phyloP scores from a whole-genome alignment of 2,329 filamentous ascomycete species.

The Dactylonectria estremocensis region DNA sequence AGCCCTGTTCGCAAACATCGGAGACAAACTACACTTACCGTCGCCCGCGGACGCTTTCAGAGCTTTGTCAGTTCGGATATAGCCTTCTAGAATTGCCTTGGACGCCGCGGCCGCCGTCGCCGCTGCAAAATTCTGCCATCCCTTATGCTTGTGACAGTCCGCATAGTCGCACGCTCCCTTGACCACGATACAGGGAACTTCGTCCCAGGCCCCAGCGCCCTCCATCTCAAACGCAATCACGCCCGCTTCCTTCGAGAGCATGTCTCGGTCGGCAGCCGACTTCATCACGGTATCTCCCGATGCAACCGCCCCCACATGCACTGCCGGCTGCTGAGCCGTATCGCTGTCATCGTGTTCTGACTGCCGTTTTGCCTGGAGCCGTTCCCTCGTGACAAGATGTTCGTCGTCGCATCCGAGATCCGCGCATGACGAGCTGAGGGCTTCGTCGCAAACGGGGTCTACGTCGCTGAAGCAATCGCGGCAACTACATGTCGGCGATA shows the following conservation, averaged over 20 bases:
- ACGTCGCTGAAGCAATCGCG: conserved; percentile 13
- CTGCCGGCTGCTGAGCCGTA: conserved; percentile 14
- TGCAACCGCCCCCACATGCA: conserved; percentile 53
- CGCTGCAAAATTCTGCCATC: too few species aligned
- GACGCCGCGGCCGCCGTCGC: conserved; percentile 21
- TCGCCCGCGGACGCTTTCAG: conserved; percentile 4
- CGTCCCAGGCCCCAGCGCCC: conserved; percentile 24
- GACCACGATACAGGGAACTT: not conserved
- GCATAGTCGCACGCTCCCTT: too few species aligned
- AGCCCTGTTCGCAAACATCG: not conserved
- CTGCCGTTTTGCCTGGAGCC: not conserved
- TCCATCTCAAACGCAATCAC: conserved; percentile 31
- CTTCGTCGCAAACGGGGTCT: conserved; percentile 29
- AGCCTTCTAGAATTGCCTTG: conserved; percentile 7
- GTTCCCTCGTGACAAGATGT: conserved; percentile 41
- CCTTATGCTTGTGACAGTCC: too few species aligned
- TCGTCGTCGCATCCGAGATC: conserved; percentile 33
- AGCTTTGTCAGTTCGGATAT: not conserved
- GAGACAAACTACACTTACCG: not conserved
- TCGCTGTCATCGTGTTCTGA: conserved; percentile 42
- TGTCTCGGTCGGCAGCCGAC: conserved; percentile 34
- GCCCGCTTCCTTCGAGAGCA: not conserved
- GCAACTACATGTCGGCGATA: conserved; percentile 12
- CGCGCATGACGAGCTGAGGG: conserved; percentile 28
- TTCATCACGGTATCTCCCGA: conserved; percentile 55